Conservation (phyloP, 257 asterid genomes). For the Rubia yunnanensis region DNA sequence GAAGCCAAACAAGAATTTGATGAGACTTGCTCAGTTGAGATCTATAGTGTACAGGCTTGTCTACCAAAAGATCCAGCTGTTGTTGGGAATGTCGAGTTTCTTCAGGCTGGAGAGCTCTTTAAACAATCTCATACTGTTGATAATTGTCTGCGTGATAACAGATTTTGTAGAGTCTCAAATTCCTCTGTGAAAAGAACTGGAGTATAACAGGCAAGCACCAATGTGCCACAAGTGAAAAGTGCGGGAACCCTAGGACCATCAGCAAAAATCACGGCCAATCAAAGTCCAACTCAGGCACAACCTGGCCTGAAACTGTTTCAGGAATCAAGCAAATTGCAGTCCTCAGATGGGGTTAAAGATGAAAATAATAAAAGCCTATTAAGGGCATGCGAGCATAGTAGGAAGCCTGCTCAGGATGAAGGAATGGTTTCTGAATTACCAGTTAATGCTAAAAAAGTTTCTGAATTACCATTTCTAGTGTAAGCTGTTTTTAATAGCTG, state of each 20-base stretch:
- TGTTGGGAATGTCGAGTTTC: conserved; percentile 87
- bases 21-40: conserved; percentile 62
- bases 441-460: conserved; percentile 41
- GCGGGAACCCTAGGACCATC: conserved; percentile 35
- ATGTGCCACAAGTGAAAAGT: conserved; percentile 35
- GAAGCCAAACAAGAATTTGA: conserved; percentile 71
- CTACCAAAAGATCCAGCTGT: conserved; percentile 91
- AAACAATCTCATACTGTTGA: conserved; percentile 50
- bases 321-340: conserved; percentile 26
- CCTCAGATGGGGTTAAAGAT: conserved; percentile 30
- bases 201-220: conserved; percentile 28
- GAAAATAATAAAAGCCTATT: conserved; percentile 35
- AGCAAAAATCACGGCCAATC: conserved; percentile 24
- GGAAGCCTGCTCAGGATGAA: conserved; percentile 35
- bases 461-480: no score
- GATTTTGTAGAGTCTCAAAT: conserved; percentile 84
- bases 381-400: conserved; percentile 26
- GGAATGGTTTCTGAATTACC: conserved; percentile 40
- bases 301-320: conserved; percentile 38
- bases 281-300: conserved; percentile 24
- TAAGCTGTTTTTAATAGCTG: no score
- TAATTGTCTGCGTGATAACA: conserved; percentile 73
- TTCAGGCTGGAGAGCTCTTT: conserved; percentile 78
- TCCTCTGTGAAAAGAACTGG: conserved; percentile 55
- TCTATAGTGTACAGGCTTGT: conserved; percentile 84